A percentile compares a stretch with the other conserved stretches of the same genome.
Conservation (phyloP, 495 filamentous ascomycete species). For the Xylaria cubensis region DNA sequence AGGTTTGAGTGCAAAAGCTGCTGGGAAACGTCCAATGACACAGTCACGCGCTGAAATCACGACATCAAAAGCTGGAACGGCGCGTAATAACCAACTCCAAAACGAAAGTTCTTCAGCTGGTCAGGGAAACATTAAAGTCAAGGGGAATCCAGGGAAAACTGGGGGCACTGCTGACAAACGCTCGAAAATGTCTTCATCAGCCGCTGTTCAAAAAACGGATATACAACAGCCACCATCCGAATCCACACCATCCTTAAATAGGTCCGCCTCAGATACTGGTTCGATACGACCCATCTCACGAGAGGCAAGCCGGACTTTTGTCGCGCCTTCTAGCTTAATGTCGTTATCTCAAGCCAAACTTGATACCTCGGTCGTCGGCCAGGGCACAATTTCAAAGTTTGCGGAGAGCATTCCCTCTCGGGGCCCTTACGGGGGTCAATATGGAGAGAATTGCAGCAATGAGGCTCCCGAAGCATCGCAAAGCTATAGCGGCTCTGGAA, state of each 20-base stretch:
- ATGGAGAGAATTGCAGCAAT: not conserved
- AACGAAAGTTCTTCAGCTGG: not conserved
- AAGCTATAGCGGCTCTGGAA: constrained; percentile 36
- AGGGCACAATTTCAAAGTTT: constrained; percentile 45
- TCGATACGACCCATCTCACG: constrained; percentile 31
- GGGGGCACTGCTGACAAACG: constrained; percentile 26
- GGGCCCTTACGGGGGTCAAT: not conserved
- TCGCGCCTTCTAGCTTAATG: constrained; percentile 36
- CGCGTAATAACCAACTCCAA: constrained; percentile 13
- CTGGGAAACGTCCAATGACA: constrained; percentile 45
- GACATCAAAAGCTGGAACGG: constrained; percentile 26
- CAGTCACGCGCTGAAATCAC: constrained; percentile 27
- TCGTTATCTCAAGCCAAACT: constrained; percentile 43
- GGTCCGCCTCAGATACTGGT: constrained; percentile 41
- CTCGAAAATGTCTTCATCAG: constrained; percentile 6
- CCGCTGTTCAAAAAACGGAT: constrained; percentile 32
- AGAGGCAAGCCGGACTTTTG: constrained; percentile 32
- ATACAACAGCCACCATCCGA: constrained; percentile 31
- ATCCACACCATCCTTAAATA: constrained; percentile 36
- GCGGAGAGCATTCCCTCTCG: constrained; percentile 40
- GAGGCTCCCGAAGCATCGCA: constrained; percentile 34
- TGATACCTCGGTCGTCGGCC: constrained; percentile 41
- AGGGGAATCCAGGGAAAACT: constrained; percentile 18
- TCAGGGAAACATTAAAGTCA: not conserved
- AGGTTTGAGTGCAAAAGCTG: constrained; percentile 44